These are phyloP conservation scores for Podaxis sp. DNA, from an alignment of 768 basidiomycete species.

Conservation along the genomic window DNA sequence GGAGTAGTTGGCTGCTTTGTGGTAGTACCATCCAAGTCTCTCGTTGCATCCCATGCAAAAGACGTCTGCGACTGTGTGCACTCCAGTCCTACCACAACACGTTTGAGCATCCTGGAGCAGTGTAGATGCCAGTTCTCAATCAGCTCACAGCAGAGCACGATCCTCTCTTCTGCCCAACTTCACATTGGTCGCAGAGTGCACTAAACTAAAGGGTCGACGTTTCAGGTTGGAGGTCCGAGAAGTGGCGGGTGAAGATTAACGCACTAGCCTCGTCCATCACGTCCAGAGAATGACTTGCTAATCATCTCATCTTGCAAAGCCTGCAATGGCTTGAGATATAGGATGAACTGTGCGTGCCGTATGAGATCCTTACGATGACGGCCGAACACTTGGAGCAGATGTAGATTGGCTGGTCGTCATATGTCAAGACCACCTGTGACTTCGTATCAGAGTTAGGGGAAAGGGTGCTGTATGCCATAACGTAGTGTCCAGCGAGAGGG, in stretches of 20 bases:
- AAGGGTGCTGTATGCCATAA: conserved; percentile 6
- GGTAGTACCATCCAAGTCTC: conserved; percentile 78
- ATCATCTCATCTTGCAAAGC: conserved; percentile 81
- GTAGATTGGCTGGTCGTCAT: conserved; percentile 62
- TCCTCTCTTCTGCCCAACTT: conserved; percentile 73
- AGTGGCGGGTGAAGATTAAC: conserved; percentile 22
- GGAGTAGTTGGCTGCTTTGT: conserved; percentile 66
- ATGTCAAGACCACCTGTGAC: conserved; percentile 56
- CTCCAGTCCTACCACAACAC: conserved; percentile 53
- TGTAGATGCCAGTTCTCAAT: background rate
- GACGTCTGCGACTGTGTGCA: conserved; percentile 77
- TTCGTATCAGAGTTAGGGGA: conserved; percentile 39
- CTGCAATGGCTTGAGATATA: conserved; percentile 28
- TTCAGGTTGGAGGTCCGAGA: background rate
- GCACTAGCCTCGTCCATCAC: conserved; percentile 79
- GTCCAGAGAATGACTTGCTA: conserved; percentile 79
- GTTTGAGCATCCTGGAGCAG: conserved; percentile 2
- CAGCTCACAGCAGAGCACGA: conserved; percentile 58
- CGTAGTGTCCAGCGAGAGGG: background rate
- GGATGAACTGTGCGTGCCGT: background rate
- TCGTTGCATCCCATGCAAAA: conserved; percentile 79
- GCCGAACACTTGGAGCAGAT: conserved; percentile 68
- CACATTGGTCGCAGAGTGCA: conserved; percentile 75
- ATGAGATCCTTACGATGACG: conserved; percentile 49
- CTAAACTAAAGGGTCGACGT: conserved; percentile 42